Conservation (phyloP, 306 rosid genomes). For the Acmispon strigosus region DNA sequence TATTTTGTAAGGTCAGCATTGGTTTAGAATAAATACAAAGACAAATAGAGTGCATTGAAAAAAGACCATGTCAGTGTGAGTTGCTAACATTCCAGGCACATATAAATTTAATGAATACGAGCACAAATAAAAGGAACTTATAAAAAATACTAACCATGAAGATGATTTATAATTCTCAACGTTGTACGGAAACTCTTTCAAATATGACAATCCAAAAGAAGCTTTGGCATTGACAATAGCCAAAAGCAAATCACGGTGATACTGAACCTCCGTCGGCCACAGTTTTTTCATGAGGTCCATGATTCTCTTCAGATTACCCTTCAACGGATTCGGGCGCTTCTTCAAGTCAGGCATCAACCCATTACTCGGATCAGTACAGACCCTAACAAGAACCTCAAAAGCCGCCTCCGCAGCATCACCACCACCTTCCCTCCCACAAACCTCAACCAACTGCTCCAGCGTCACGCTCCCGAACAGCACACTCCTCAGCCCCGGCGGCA, state of each 20-base stretch:
- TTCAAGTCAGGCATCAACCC: conserved; percentile 80
- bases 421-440: conserved; percentile 65
- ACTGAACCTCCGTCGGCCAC: conserved; percentile 45
- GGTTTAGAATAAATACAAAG: neutral
- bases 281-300: conserved; percentile 72
- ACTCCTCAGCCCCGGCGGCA: conserved; percentile 71
- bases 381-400: conserved; percentile 48
- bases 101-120: neutral
- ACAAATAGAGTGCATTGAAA: neutral
- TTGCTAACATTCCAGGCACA: neutral
- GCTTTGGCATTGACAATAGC: conserved; percentile 59
- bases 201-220: conserved; percentile 61
- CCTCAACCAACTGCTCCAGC: conserved; percentile 57
- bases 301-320: conserved; percentile 65
- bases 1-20: neutral
- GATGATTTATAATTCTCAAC: conserved; percentile 58
- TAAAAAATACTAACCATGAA: conserved; percentile 62
- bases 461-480: conserved; percentile 86
- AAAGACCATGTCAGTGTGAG: neutral
- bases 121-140: conserved; percentile 3
- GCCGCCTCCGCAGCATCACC: conserved; percentile 56
- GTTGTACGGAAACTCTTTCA: conserved; percentile 87
- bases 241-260: conserved; percentile 70
- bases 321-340: conserved; percentile 48
- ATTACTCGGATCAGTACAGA: conserved; percentile 74